Percentiles rank a stretch among this genome's conserved stretches.
Evolutionary conservation across 1,284 basidiomycete genomes (phyloP).

Genomic region (Boletellus deceptivus): DNA sequence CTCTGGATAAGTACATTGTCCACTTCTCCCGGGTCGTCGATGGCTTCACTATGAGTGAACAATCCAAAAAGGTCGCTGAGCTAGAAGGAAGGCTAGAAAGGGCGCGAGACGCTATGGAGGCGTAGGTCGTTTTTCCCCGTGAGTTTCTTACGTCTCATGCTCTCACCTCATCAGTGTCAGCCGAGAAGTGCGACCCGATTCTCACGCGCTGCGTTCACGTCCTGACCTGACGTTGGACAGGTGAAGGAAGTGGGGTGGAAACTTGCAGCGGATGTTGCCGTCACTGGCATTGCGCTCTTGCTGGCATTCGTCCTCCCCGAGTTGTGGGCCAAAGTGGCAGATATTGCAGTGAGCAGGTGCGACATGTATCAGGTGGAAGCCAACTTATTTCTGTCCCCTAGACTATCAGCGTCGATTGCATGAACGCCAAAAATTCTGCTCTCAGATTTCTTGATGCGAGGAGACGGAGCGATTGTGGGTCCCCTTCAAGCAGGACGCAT

Average conservation of each 20-base stretch:
- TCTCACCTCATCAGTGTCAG: constrained; percentile 11
- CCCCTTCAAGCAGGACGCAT: too few relatives aligned
- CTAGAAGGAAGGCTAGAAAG: constrained; percentile 1
- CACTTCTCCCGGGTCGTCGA: constrained; percentile 17
- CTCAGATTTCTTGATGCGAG: constrained; percentile 2
- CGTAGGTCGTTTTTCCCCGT: constrained; percentile 5
- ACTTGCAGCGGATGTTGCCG: constrained; percentile 13
- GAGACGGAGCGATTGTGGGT: constrained; percentile 9
- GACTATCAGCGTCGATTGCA: not conserved
- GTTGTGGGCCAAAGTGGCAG: constrained; percentile 10
- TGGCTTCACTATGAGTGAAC: constrained; percentile 1
- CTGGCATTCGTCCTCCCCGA: constrained; percentile 14
- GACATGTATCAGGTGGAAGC: too few relatives aligned
- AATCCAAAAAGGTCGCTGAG: constrained; percentile 7
- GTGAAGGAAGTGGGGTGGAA: constrained; percentile 21
- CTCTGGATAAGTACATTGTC: constrained; percentile 16
- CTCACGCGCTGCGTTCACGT: not conserved
- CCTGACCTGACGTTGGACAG: constrained; percentile 8
- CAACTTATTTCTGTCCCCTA: too few relatives aligned
- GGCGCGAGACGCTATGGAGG: constrained; percentile 17
- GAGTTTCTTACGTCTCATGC: constrained; percentile 1
- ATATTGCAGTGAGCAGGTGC: constrained; percentile 3
- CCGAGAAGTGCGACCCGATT: constrained; percentile 10
- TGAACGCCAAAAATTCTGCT: constrained; percentile 4
- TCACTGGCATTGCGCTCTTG: constrained; percentile 18